Percentiles rank a stretch among this genome's conserved stretches.
Conservation (phyloP, 1,139 yeast species). For the Candida sanyaensis region DNA sequence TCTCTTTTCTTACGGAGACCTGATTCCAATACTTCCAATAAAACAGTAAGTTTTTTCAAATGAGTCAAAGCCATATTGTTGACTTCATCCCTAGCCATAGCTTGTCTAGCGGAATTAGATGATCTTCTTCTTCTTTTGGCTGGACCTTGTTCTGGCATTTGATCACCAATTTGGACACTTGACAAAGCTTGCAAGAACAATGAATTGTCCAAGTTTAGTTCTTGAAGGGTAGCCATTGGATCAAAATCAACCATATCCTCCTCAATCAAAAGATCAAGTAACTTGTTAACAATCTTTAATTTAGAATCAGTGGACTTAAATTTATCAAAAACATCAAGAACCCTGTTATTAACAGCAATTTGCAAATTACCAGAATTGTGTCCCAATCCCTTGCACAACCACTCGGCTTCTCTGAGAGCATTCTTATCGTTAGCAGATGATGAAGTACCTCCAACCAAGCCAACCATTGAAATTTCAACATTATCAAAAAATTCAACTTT, state of each 20-base stretch:
- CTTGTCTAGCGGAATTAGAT: slow-evolving; percentile 71
- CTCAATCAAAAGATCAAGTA: slow-evolving; percentile 56
- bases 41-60: slow-evolving; percentile 72
- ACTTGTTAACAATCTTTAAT: slow-evolving; percentile 54
- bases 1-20: slow-evolving; percentile 28
- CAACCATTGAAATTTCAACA: slow-evolving; percentile 57
- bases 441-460: slow-evolving; percentile 49
- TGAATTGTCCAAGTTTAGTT: slow-evolving; percentile 45
- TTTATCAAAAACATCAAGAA: slow-evolving; percentile 54
- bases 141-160: slow-evolving; percentile 49
- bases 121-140: slow-evolving; percentile 81
- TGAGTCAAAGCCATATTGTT: slow-evolving; percentile 76
- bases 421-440: slow-evolving; percentile 48
- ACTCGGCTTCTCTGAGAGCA: slow-evolving; percentile 53
- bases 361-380: slow-evolving; percentile 44
- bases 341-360: slow-evolving; percentile 54
- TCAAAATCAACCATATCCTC: slow-evolving; percentile 48
- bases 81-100: slow-evolving; percentile 70
- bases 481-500: slow-evolving; percentile 49
- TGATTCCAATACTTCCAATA: slow-evolving; percentile 76
- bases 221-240: slow-evolving; percentile 53
- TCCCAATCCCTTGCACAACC: slow-evolving; percentile 56
- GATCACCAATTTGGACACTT: slow-evolving; percentile 48
- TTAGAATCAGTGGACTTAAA: slow-evolving; percentile 58
- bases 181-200: slow-evolving; percentile 51